Evolutionary conservation across 371 early-diverging fungal species (phyloP), one percentile per base, ranked within the genome.

Genomic region (Rhizopus sp.): DNA sequence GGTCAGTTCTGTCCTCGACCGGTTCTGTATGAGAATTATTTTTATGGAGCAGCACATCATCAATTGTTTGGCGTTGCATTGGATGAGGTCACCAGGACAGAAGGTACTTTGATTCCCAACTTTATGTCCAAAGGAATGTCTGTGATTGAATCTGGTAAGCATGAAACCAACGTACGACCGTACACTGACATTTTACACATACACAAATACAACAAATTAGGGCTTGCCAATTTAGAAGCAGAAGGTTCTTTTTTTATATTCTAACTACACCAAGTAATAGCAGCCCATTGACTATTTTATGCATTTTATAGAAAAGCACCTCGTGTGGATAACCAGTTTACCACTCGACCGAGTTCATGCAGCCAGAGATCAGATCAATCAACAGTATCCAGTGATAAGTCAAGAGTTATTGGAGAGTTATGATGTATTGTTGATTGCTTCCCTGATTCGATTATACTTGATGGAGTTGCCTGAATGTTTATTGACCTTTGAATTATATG

Each of bases 41-140:
- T 82, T 38, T 68, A 78, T 46, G 83, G 85, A 52, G 55, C 81
- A 7, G 84, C 77, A 9, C 15, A 53, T 82, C 87, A 86, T 69
- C 91, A 88, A 72, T 68, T 88, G 7, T 91, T 89, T 74, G 91
- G 91, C 33, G 84, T 88, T 46, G 63, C 85, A 33, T 75, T 91
- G 49, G 89, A 87, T 33, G 85, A 87, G 53, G 76, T 85, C 57
- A 76, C 82, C 40, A 69, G 76, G 38, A 68, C 78, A 39, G 80
- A 85, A 47, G 71, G 78, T 44, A 72, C 77, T 50, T 64, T 68
- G 45, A 77, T 87, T 2, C 91, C 91, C 33, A 78, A 75, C 51
- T 54, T 90, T 7, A 80, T 88, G 4, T 73, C 81, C 41, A 75
- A 86, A 72, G 69, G 69, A 5, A 39, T 78, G n/a, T 48, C 55